Conservation (phyloP, 306 rosid genomes). For the Vicia sativa region DNA sequence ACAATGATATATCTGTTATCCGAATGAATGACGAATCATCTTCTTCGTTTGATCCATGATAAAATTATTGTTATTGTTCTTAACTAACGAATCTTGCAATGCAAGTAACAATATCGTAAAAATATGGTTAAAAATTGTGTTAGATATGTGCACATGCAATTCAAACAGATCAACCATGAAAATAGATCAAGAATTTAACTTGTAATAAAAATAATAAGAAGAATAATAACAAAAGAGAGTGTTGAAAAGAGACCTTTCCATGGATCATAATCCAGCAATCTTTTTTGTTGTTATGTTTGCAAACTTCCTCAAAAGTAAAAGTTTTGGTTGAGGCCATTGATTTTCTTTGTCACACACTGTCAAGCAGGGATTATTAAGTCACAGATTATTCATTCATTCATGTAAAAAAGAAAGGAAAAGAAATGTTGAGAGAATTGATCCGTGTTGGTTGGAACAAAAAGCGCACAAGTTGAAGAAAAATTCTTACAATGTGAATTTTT, state of each 20-base stretch:
- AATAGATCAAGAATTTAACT: too few species aligned
- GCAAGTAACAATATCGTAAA: neutral
- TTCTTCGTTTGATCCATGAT: too few species aligned
- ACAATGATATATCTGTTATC: neutral
- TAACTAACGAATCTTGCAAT: neutral
- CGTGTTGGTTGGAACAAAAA: neutral
- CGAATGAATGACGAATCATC: neutral
- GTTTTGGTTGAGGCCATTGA: constrained; percentile 65
- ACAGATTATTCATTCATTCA: neutral
- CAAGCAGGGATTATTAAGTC: constrained; percentile 10
- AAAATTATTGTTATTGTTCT: neutral
- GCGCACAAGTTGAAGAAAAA: neutral
- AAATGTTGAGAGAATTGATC: neutral
- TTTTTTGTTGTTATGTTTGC: constrained; percentile 67
- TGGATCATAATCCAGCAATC: constrained; percentile 81
- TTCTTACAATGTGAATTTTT: neutral
- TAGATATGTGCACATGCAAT: constrained; percentile 9
- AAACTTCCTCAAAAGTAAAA: constrained; percentile 65
- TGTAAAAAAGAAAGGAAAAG: neutral
- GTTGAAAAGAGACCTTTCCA: constrained; percentile 59
- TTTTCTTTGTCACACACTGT: constrained; percentile 34
- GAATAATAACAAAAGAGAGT: neutral
- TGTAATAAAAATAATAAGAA: neutral
- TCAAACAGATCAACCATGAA: neutral
- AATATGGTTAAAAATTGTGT: neutral